Percentiles rank a stretch among this genome's conserved stretches.
Evolutionary conservation across 768 basidiomycete genomes (phyloP).

Genomic region (Suillus bovinus): DNA sequence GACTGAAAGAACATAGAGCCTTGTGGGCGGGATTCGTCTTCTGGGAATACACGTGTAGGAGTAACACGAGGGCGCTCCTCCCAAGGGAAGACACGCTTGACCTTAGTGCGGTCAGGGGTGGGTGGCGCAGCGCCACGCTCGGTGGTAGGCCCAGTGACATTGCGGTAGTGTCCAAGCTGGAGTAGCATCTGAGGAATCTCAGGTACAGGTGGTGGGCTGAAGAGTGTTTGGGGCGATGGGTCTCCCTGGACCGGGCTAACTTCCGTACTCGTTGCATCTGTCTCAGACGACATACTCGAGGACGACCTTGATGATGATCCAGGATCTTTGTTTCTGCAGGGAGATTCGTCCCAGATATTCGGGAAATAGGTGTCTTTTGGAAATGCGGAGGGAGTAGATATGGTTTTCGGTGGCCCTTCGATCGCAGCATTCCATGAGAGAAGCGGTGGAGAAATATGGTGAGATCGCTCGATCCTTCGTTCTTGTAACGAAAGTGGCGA

Average conservation of each 20-base stretch:
- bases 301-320: conserved; percentile 37
- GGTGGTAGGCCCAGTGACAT: conserved; percentile 49
- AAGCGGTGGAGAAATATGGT: conserved; percentile 62
- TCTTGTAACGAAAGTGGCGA: conserved; percentile 19
- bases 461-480: conserved; percentile 32
- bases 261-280: conserved; percentile 24
- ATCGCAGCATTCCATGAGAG: conserved; percentile 79
- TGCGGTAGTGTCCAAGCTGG: conserved; percentile 74
- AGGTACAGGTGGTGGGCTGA: conserved; percentile 58
- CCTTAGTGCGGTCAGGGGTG: conserved; percentile 69
- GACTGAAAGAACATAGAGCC: conserved; percentile 18
- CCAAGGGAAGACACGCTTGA: conserved; percentile 93
- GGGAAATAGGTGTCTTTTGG: conserved; percentile 78
- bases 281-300: conserved; percentile 34
- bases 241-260: conserved; percentile 18
- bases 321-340: conserved; percentile 41
- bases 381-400: conserved; percentile 57
- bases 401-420: conserved; percentile 72
- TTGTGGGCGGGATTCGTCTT: conserved; percentile 56
- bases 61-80: conserved; percentile 70
- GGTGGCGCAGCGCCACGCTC: conserved; percentile 41
- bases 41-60: conserved; percentile 75
- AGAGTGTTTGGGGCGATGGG: conserved; percentile 43
- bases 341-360: conserved; percentile 82
- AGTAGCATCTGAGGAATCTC: conserved; percentile 67